A percentile compares a stretch with the other conserved stretches of the same genome.
phyloP scores from a whole-genome alignment of 1,284 basidiomycete genomes.

The Ganoderma boninense region DNA sequence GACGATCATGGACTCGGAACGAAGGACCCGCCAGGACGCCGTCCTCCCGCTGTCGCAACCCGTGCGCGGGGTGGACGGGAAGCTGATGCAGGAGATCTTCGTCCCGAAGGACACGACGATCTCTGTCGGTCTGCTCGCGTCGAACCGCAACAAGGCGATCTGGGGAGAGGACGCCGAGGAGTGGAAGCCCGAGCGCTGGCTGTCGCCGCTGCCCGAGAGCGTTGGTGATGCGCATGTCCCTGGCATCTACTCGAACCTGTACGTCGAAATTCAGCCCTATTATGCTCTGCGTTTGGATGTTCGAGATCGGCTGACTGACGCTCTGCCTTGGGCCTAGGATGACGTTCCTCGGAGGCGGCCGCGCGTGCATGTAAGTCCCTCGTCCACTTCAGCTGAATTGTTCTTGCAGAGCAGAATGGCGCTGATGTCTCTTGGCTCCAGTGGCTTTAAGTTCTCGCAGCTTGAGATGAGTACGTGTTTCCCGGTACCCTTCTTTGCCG shows the following conservation, averaged over 20 bases:
- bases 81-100: slow-evolving; percentile 46
- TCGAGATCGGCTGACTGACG: no score
- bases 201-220: slow-evolving; percentile 31
- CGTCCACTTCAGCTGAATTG: no score
- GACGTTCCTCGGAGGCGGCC: slow-evolving; percentile 35
- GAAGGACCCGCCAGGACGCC: slow-evolving; percentile 32
- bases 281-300: no score
- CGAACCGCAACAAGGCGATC: slow-evolving; percentile 55
- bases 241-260: slow-evolving; percentile 29
- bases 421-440: not conserved
- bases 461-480: slow-evolving; percentile 30
- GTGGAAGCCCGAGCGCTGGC: slow-evolving; percentile 52
- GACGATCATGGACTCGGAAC: no score
- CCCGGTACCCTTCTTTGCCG: not conserved
- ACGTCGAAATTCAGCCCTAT: not conserved
- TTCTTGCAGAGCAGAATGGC: not conserved
- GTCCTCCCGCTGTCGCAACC: slow-evolving; percentile 37
- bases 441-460: slow-evolving; percentile 32
- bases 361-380: slow-evolving; percentile 37
- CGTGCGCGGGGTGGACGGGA: slow-evolving; percentile 36
- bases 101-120: slow-evolving; percentile 55
- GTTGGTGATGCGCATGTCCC: slow-evolving; percentile 32
- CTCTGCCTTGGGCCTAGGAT: slow-evolving; percentile 23
- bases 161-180: slow-evolving; percentile 66
- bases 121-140: slow-evolving; percentile 53